phyloP scores from a whole-genome alignment of 768 basidiomycete species.

The Hygrophorus pudorinus region DNA sequence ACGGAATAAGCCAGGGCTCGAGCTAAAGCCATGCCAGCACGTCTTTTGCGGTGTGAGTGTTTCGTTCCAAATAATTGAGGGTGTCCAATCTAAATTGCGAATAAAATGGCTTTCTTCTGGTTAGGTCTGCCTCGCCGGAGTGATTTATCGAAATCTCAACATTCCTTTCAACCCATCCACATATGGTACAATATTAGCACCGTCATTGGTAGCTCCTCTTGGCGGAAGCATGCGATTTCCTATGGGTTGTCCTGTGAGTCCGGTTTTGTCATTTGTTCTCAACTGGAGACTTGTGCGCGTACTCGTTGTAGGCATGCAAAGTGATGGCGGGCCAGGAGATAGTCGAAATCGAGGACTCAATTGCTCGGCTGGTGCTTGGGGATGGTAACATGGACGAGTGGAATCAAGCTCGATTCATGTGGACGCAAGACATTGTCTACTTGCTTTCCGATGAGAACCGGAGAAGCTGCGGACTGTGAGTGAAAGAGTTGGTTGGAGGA shows the following conservation, averaged over 20 bases:
- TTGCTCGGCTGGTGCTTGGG: constrained; percentile 13
- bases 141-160: constrained; percentile 12
- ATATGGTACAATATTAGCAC: constrained; percentile 10
- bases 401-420: constrained; percentile 13
- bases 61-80: neutral
- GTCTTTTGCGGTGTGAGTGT: constrained; percentile 13
- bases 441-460: neutral
- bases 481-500: no score
- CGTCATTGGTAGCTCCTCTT: neutral
- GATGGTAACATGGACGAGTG: constrained; percentile 14
- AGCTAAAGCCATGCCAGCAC: constrained; percentile 14
- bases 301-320: constrained; percentile 6
- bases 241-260: constrained; percentile 12
- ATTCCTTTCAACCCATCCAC: constrained; percentile 10
- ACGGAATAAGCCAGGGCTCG: constrained; percentile 9
- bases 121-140: constrained; percentile 13
- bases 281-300: no score
- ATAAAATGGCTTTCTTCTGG: no score
- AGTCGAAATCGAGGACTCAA: constrained; percentile 12
- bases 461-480: no score
- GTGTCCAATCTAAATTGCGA: neutral
- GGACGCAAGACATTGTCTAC: constrained; percentile 13
- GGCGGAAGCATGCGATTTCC: constrained; percentile 11
- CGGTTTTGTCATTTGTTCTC: no score
- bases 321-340: constrained; percentile 10